Percentiles rank a stretch among this genome's conserved stretches.
Evolutionary conservation across 306 rosid species (phyloP).

Genomic region (Quercus gilva): DNA sequence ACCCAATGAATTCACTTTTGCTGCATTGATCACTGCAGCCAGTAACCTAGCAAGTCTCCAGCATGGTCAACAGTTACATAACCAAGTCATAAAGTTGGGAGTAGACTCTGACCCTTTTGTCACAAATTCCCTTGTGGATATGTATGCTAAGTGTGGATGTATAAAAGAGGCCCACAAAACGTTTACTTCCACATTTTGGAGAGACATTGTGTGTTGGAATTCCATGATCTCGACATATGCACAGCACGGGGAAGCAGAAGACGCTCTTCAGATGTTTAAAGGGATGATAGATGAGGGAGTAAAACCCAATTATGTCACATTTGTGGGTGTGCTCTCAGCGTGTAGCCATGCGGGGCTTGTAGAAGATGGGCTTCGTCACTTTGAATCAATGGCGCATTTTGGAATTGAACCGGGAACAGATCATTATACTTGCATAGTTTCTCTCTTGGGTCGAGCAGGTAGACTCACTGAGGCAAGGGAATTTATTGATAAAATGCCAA

Average conservation of each 20-base stretch:
- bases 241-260: slow-evolving; percentile 74
- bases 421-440: slow-evolving; percentile 85
- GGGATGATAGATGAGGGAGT: slow-evolving; percentile 48
- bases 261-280: slow-evolving; percentile 61
- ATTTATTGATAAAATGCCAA: slow-evolving; percentile 68
- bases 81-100: slow-evolving; percentile 73
- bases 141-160: slow-evolving; percentile 89
- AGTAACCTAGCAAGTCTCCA: slow-evolving; percentile 71
- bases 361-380: slow-evolving; percentile 63
- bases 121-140: slow-evolving; percentile 72
- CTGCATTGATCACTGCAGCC: slow-evolving; percentile 62
- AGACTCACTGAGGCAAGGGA: slow-evolving; percentile 62
- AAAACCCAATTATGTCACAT: slow-evolving; percentile 71
- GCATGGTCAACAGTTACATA: slow-evolving; percentile 81
- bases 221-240: slow-evolving; percentile 85
- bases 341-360: slow-evolving; percentile 86
- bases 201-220: slow-evolving; percentile 86
- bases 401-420: slow-evolving; percentile 72
- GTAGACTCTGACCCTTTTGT: slow-evolving; percentile 66
- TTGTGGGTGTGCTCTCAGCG: slow-evolving; percentile 76
- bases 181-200: slow-evolving; percentile 42
- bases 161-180: slow-evolving; percentile 56
- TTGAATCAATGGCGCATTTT: slow-evolving; percentile 55
- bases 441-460: slow-evolving; percentile 78
- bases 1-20: slow-evolving; percentile 84